phyloP scores from a whole-genome alignment of 192 early-diverging fungal genomes.

The Coemansia erecta region DNA sequence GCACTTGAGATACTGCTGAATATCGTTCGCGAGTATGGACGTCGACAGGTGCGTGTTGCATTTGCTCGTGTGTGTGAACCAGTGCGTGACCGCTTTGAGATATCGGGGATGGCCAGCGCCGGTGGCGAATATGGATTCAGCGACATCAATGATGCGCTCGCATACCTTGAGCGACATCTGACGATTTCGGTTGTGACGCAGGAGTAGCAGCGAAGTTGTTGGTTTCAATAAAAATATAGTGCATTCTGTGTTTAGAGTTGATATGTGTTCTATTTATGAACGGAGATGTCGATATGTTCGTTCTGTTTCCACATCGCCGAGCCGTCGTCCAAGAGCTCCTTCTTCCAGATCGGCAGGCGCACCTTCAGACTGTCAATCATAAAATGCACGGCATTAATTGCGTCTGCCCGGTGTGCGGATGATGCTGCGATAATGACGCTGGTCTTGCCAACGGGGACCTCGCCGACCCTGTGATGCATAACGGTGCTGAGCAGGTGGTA shows the following conservation, averaged over 20 bases:
- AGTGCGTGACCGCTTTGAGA: slow-evolving; percentile 68
- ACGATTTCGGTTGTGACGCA: slow-evolving; percentile 9
- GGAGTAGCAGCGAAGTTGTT: not conserved
- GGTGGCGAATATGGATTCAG: slow-evolving; percentile 70
- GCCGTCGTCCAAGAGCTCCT: slow-evolving; percentile 83
- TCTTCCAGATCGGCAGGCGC: slow-evolving; percentile 91
- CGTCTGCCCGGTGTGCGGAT: slow-evolving; percentile 75
- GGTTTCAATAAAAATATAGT: not conserved
- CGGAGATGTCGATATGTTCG: slow-evolving; percentile 29
- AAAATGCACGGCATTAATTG: slow-evolving; percentile 71
- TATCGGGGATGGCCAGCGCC: slow-evolving; percentile 64
- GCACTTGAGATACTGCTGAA: slow-evolving; percentile 85
- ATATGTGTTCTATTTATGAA: slow-evolving; percentile 5
- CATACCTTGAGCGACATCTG: slow-evolving; percentile 51
- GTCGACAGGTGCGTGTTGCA: slow-evolving; percentile 78
- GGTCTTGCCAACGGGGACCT: slow-evolving; percentile 74
- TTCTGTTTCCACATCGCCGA: slow-evolving; percentile 70
- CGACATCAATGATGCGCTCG: slow-evolving; percentile 63
- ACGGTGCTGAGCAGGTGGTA: slow-evolving; percentile 69
- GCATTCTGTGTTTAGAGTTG: not conserved
- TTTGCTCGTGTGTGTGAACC: slow-evolving; percentile 85
- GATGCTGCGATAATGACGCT: slow-evolving; percentile 82
- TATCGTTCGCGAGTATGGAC: slow-evolving; percentile 84
- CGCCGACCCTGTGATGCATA: slow-evolving; percentile 78
- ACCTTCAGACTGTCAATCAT: slow-evolving; percentile 90